A percentile compares a stretch with the other conserved stretches of the same genome.
These are phyloP conservation scores for Lactarius indigo DNA, from an alignment of 768 basidiomycete species.

Conservation along the genomic window DNA sequence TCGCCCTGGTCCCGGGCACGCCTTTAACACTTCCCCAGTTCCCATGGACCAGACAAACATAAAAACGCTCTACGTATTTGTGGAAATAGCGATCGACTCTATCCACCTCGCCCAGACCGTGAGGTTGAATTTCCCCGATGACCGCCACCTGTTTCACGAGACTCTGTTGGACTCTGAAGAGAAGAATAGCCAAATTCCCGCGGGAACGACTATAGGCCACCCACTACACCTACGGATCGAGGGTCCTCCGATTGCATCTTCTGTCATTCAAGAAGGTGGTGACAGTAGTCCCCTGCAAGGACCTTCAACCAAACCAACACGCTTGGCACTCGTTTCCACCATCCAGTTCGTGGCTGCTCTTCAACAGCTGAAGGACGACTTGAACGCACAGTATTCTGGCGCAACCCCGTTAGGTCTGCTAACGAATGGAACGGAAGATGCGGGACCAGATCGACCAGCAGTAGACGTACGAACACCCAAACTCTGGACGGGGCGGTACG, in stretches of 20 bases:
- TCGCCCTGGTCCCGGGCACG: neutral
- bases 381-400: conserved; percentile 43
- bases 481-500: conserved; percentile 63
- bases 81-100: conserved; percentile 93
- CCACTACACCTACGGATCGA: conserved; percentile 59
- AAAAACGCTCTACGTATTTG: conserved; percentile 96
- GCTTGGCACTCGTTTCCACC: conserved; percentile 90
- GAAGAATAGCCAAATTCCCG: conserved; percentile 44
- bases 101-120: conserved; percentile 79
- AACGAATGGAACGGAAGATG: conserved; percentile 12
- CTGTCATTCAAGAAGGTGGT: conserved; percentile 10
- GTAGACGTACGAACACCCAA: conserved; percentile 21
- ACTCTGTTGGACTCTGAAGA: conserved; percentile 55
- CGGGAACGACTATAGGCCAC: conserved; percentile 40
- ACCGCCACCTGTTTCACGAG: conserved; percentile 62
- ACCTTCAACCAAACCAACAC: conserved; percentile 43
- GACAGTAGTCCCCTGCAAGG: conserved; percentile 23
- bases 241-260: conserved; percentile 29
- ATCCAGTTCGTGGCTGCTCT: conserved; percentile 97
- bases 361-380: conserved; percentile 79
- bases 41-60: conserved; percentile 92
- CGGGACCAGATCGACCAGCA: conserved; percentile 19
- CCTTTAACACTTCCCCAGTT: conserved; percentile 46
- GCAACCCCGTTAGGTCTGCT: conserved; percentile 21
- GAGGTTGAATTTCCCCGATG: conserved; percentile 83